Conservation (phyloP, 768 basidiomycete species). For the Hebeloma cylindrosporum region DNA sequence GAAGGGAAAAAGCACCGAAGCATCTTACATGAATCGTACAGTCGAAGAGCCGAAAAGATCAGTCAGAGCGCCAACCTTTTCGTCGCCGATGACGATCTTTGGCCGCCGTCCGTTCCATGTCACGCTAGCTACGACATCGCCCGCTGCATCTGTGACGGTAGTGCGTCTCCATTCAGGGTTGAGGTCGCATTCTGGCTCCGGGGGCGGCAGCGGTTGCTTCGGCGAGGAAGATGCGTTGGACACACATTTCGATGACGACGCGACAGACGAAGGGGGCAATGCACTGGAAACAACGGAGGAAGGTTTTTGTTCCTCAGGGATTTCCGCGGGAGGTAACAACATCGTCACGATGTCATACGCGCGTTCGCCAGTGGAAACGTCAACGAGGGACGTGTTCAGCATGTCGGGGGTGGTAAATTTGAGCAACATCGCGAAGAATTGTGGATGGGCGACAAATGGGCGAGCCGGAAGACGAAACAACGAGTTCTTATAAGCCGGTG, state of each 20-base stretch:
- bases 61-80: constrained; percentile 49
- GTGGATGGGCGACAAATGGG: neutral
- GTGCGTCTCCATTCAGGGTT: constrained; percentile 38
- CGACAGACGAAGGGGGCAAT: constrained; percentile 8
- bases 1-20: neutral
- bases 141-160: constrained; percentile 41
- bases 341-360: constrained; percentile 51
- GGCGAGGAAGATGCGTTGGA: constrained; percentile 16
- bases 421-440: constrained; percentile 45
- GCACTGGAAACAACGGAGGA: neutral
- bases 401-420: constrained; percentile 60
- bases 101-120: constrained; percentile 55
- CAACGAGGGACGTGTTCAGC: constrained; percentile 53
- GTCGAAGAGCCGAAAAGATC: constrained; percentile 59
- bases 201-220: constrained; percentile 15
- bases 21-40: constrained; percentile 52
- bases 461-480: neutral
- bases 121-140: constrained; percentile 45
- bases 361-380: constrained; percentile 49
- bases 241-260: constrained; percentile 13
- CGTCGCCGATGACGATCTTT: constrained; percentile 49
- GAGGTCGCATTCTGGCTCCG: constrained; percentile 17
- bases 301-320: constrained; percentile 9
- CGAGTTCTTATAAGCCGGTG: constrained; percentile 1
- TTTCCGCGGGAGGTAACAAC: constrained; percentile 22